Evolutionary conservation across 208 protist species (phyloP), one percentile per base, ranked within the genome.

Genomic region (Leishmania braziliensis): DNA sequence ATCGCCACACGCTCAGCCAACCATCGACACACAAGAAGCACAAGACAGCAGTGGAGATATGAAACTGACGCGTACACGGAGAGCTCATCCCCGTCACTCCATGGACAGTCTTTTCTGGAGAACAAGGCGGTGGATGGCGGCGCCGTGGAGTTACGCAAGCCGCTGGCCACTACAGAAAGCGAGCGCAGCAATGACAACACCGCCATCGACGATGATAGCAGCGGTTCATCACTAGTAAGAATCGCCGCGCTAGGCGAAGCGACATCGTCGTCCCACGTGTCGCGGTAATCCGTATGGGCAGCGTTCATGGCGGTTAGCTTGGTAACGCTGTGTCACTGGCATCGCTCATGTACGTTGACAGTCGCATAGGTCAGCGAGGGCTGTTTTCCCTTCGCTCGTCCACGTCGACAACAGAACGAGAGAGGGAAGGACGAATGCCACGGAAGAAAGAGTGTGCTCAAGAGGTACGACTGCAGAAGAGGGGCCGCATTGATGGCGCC

Each of bases 11-110:
- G 71, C 48, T 36, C 50, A 9, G 71, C 71, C 26, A 62, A 29
- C 71, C 71, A 76, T 20, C 71, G 71, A 33, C 71, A 76, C 71
- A 76, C 26, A 43, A 76, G 51, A 43, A 76, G 71, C 50, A 43
- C 51, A n/a, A 76, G 71, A 62, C 29, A 76, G 71, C 71, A 76
- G 33, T n/a, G 33, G 18, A 14, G 51, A 60, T 60, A 76, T 2
- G 71, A 43, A 16, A 3, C 46, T 16, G 71, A 62, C 12, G 71
- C 29, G 33, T 29, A 16, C 48, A 14, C 16, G 39, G 14, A 39
- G 10, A 60, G 29, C 50, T 5, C 51, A 3, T 62, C 71, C 48
- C 29, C 50, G 16, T 26, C 48, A 29, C 29, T 33, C 8, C 14
- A 60, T 60, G 48, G 51, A 8, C 26, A 12, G 33, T 26, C 5